A percentile compares a stretch with the other conserved stretches of the same genome.
Conservation (phyloP, 2,329 filamentous ascomycete species). For the Sporothrix dimorphospora region DNA sequence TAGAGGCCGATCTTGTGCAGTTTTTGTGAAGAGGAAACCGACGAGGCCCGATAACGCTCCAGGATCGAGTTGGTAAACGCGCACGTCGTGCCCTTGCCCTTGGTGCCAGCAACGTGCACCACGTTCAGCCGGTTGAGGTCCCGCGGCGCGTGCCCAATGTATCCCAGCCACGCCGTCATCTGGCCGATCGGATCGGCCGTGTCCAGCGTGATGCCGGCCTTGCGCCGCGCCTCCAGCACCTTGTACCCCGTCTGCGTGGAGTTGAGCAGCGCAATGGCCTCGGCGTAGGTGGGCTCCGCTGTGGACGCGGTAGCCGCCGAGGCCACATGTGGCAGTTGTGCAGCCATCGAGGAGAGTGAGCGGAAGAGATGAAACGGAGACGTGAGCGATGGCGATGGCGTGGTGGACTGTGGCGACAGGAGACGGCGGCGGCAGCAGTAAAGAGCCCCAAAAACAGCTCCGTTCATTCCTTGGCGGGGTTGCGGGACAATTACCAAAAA, state of each 20-base stretch:
- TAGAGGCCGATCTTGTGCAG: conserved; percentile 63
- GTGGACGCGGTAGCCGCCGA: background rate
- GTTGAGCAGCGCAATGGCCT: conserved; percentile 84
- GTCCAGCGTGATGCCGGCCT: conserved; percentile 73
- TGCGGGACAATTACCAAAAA: background rate
- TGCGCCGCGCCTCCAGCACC: conserved; percentile 75
- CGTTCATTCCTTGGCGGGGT: conserved; percentile 14
- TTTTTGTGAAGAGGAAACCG: background rate
- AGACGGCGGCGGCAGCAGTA: conserved; percentile 24
- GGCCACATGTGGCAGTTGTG: background rate
- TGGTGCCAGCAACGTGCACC: conserved; percentile 74
- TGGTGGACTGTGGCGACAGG: background rate
- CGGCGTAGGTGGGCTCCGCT: conserved; percentile 52
- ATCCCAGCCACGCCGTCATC: conserved; percentile 76
- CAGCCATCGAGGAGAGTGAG: background rate
- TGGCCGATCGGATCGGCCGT: conserved; percentile 67
- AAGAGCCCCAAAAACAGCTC: conserved; percentile 6
- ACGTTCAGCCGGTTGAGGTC: conserved; percentile 66
- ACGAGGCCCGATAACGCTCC: conserved; percentile 48
- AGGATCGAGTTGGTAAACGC: conserved; percentile 69
- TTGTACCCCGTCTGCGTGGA: conserved; percentile 87
- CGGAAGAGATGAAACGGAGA: background rate
- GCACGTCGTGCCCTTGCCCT: conserved; percentile 75
- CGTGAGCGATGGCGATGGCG: background rate
- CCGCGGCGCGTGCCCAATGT: conserved; percentile 69